A percentile compares a stretch with the other conserved stretches of the same genome.
These are phyloP conservation scores for Telopea speciosissima DNA, from an alignment of 177 flowering plant species.

Conservation along the genomic window DNA sequence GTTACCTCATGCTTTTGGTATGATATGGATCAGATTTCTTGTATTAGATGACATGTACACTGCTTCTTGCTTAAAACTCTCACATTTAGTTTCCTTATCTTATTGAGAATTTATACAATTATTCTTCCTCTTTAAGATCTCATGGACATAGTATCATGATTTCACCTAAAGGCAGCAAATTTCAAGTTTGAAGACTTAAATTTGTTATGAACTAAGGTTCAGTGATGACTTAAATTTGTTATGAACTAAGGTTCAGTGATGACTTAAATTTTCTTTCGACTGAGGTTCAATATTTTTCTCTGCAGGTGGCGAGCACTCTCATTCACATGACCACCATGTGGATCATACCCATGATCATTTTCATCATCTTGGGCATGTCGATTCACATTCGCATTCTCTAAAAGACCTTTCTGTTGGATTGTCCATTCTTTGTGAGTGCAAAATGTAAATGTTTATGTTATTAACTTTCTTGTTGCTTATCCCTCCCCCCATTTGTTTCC, in stretches of 20 bases:
- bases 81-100: background rate
- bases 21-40: constrained; percentile 14
- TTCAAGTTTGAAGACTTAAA: too few relatives aligned
- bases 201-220: too few relatives aligned
- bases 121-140: background rate
- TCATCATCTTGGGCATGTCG: constrained; percentile 36
- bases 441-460: background rate
- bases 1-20: constrained; percentile 98
- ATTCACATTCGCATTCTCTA: constrained; percentile 67
- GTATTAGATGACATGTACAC: constrained; percentile 4
- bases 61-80: background rate
- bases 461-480: background rate
- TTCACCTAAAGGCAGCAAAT: too few relatives aligned
- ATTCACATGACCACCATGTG: constrained; percentile 46
- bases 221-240: background rate
- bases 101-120: background rate
- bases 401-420: constrained; percentile 88
- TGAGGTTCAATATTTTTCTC: constrained; percentile 6
- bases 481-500: background rate
- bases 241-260: too few relatives aligned
- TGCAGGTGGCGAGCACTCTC: constrained; percentile 80
- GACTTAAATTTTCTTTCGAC: background rate
- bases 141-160: background rate
- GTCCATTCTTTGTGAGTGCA: constrained; percentile 64
- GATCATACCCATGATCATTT: constrained; percentile 36